Evolutionary conservation across 441 rosid genomes (phyloP), one percentile per base, ranked within the genome.

Genomic region (Pelargonium cotyledonis): DNA sequence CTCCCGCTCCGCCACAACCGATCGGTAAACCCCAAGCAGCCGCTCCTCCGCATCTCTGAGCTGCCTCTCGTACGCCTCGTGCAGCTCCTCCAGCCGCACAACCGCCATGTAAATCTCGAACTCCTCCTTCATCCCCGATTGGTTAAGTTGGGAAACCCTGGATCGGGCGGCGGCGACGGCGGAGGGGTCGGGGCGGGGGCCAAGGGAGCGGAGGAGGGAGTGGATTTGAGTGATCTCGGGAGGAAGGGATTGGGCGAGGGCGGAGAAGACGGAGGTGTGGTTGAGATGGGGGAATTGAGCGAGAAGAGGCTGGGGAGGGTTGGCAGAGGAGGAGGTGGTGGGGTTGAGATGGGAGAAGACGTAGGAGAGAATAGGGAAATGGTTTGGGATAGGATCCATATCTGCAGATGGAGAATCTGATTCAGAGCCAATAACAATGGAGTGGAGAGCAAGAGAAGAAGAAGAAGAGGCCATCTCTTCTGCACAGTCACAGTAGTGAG

Each of bases 141-240:
- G 51, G 1, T 35, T 61, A 19, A 61, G 66, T 58, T 49, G 62
- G 53, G 41, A 38, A 31, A 72, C 63, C 71, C 29, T 72, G 41
- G 49, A 31, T 31, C 67, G 43, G 2, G 76, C 71, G 38, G 64
- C 70, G 43, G 65, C 9, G 8, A 72, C 71, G 19, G 76, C 46
- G 38, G 62, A 61, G 15, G 71, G 76, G 66, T 72, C 76, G 38
- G 71, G 76, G 19, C 67, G 63, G 65, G 76, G 66, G 16, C 76
- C 76, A 9, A 73, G 65, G 61, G 72, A 66, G 14, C 19, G 63
- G 58, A 68, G 69, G 35, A 73, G 65, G 72, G 69, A 14, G 65
- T 49, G 72, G 68, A 65, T 63, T 38, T 43, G 76, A 58, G 35
- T 62, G 38, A 68, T 12, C 60, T 18, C 29, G 41, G 35, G 62